Base-by-base conservation (phyloP, 1,139 yeast genomes). In the Yarrowia galli region DNA sequence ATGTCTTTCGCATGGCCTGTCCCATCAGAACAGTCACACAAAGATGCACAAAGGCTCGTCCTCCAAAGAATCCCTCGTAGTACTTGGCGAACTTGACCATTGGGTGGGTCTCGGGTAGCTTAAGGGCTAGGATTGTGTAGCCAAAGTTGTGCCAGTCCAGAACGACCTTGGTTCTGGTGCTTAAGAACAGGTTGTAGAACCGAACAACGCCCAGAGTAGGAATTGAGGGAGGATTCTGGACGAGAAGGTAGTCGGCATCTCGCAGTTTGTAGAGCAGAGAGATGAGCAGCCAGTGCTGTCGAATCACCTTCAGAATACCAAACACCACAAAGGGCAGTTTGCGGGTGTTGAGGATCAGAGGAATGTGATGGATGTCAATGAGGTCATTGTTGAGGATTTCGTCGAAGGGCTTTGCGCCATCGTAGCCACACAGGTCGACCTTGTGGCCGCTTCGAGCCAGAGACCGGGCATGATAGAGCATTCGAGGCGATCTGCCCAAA, bases 91-190 rank as follows among this genome's bases (percentile, higher is more conserved):
- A 53, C 64, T 79, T 78, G 2, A 93, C 97, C 69, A 91, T 76
- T 0, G 89, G 87, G 74, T 91, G 92, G 65, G 75, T 77, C 65
- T 78, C 72, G 18, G 77, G 81, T 73, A 86, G 86, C 71, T 87
- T 87, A 73, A 95, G 77, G 68, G 89, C 89, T 70, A 96, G 80
- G 38, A 96, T 91, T 0, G 97, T 85, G 78, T 87, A 95, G 67
- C 97, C 97, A 73, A 96, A 81, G 76, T 96, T 96, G 77, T 96
- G 99, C 99, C 99, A 96, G 78, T 96, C 99, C 68, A 96, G 86
- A 22, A 95, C 83, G 46, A 95, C 79, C 73, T 84, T 78, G 1
- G 91, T 85, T 7, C 86, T 80, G 12, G 89, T 86, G 64, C 88
- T 84, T 72, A 86, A 80, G 46, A 86, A 68, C 58, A 81, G 76